phyloP scores from a whole-genome alignment of 495 filamentous ascomycete genomes.

The Rostrohypoxylon terebratum region DNA sequence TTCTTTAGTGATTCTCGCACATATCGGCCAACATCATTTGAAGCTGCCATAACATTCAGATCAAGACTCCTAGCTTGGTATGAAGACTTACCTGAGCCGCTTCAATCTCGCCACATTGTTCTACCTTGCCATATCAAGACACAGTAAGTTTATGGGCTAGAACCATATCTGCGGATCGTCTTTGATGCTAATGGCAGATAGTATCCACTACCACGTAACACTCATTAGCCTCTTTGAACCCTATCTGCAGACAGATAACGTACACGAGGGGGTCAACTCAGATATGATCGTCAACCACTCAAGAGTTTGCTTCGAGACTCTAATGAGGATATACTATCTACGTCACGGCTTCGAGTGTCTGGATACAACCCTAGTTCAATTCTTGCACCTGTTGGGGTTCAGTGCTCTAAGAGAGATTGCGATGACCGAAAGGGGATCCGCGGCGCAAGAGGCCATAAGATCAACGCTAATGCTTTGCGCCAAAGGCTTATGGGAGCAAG shows the following conservation, averaged over 20 bases:
- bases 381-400: constrained; percentile 33
- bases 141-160: constrained; percentile 24
- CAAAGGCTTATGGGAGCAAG: constrained; percentile 42
- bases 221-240: constrained; percentile 40
- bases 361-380: constrained; percentile 36
- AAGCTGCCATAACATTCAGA: constrained; percentile 45
- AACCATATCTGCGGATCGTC: background rate
- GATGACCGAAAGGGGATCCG: constrained; percentile 19
- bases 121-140: constrained; percentile 53
- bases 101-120: constrained; percentile 49
- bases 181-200: constrained; percentile 5
- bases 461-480: constrained; percentile 39
- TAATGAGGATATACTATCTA: constrained; percentile 56
- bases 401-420: constrained; percentile 27
- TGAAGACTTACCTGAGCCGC: constrained; percentile 47
- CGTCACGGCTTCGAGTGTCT: constrained; percentile 54
- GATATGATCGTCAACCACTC: constrained; percentile 40
- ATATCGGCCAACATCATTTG: constrained; percentile 30
- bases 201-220: constrained; percentile 37
- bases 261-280: constrained; percentile 30
- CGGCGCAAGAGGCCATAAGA: constrained; percentile 23
- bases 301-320: constrained; percentile 45
- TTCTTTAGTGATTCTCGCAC: constrained; percentile 25
- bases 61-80: constrained; percentile 45
- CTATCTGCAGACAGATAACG: constrained; percentile 29